Base-by-base conservation (phyloP, 805 yeast genomes). In the Saccharomycopsis oosterbeekiorum region DNA sequence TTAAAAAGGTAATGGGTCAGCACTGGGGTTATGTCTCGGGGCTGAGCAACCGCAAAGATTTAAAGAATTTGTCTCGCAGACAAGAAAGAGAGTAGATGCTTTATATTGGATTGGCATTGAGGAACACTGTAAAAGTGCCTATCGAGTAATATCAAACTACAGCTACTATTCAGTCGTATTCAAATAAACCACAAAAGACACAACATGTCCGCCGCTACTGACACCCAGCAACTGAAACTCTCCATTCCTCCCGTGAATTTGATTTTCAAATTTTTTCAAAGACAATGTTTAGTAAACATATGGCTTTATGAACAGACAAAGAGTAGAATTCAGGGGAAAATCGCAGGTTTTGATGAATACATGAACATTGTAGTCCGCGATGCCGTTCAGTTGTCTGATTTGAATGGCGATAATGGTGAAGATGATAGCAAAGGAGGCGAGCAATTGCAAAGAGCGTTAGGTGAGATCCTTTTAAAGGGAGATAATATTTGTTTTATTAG, bases 261-360 rank as follows among this genome's bases (percentile, higher is more conserved):
- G 70, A 82, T 94, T 57, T 94, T 92, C 78, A 86, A 88, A 71
- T 88, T 83, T 70, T 79, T 93, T 65, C 97, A 92, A 71, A 88
- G 88, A 67, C 93, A 89, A 67, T 76, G 88, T 1, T 75, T 77
- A 19, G 97, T 94, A 40, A 82, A 86, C 8, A 83, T 94, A 41
- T 93, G 97, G 97, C 76, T 94, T 11, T 91, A 80, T 66, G 98
- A 94, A 69, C 97, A 94, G 72, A 80, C 85, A 0, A 84, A 83
- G 21, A 78, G 80, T 66, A 78, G 96, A 65, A 81, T 93, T 37
- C 88, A 87, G 67, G 99, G 99, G 1, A 82, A 80, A 64, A 85
- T 94, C 37, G 78, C 86, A 63, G 99, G 99, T 1, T 93, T 96
- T 73, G 99, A 94, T 73, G 99, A 96, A 75, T 93, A 92, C 69